A percentile compares a stretch with the other conserved stretches of the same genome.
phyloP scores from a whole-genome alignment of 2,329 filamentous ascomycete species.

The Neofusicoccum umdonicola region DNA sequence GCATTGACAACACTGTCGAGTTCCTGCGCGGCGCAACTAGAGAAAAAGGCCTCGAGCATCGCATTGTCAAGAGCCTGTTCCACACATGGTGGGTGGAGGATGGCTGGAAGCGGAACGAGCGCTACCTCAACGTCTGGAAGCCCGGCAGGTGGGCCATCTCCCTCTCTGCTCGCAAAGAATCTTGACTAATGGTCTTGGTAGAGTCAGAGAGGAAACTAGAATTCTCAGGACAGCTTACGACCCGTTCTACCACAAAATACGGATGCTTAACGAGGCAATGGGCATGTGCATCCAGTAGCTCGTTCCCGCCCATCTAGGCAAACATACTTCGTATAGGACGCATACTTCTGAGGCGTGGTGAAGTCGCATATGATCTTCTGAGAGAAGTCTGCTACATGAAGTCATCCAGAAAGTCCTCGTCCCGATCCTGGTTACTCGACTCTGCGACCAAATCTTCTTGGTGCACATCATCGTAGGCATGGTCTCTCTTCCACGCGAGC shows the following conservation, averaged over 20 bases:
- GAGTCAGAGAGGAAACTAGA: not conserved
- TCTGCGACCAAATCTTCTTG: constrained; percentile 74
- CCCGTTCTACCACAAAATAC: constrained; percentile 67
- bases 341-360: not conserved
- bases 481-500: constrained; percentile 93
- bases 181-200: not conserved
- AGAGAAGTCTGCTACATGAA: constrained; percentile 63
- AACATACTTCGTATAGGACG: not conserved
- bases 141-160: not conserved
- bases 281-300: constrained; percentile 52
- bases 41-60: constrained; percentile 68
- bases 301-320: not conserved
- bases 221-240: constrained; percentile 45
- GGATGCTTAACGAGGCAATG: constrained; percentile 73
- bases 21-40: constrained; percentile 66
- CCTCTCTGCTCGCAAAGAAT: not conserved
- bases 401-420: constrained; percentile 78
- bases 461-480: constrained; percentile 93
- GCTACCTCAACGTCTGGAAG: constrained; percentile 3
- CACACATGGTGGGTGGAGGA: constrained; percentile 46
- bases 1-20: constrained; percentile 64
- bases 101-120: constrained; percentile 1
- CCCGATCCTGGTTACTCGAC: constrained; percentile 82
- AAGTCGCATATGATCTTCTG: not conserved
- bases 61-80: constrained; percentile 67